Evolutionary conservation across 73 alveolate species (phyloP).

Genomic region (Paramecium caudatum): DNA sequence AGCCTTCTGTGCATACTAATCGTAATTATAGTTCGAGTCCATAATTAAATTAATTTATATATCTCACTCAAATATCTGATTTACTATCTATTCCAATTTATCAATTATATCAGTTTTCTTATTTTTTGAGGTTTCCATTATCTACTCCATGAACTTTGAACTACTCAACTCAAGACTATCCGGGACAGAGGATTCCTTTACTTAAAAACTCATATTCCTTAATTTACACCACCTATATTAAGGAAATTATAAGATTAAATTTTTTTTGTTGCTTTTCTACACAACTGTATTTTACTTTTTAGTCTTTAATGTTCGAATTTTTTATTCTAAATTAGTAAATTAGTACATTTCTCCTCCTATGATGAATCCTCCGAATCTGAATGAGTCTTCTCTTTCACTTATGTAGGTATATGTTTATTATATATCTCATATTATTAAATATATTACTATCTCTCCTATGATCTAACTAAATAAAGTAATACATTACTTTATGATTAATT

Average conservation of each 20-base stretch:
- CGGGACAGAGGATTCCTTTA: no score
- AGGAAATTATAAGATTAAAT: not conserved
- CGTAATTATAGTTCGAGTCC: slow-evolving; percentile 59
- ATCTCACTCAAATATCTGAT: not conserved
- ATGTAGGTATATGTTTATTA: not conserved
- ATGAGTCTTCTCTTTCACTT: not conserved
- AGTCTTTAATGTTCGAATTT: not conserved
- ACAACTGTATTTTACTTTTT: not conserved
- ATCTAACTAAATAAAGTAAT: slow-evolving; percentile 13
- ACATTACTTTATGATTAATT: not conserved
- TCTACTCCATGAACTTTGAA: not conserved
- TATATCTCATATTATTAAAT: not conserved
- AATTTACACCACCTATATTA: not conserved
- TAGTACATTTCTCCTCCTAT: not conserved
- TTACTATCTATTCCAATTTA: not conserved
- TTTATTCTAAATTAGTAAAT: no score
- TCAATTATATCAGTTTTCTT: not conserved
- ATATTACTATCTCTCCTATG: slow-evolving; percentile 42
- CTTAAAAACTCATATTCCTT: not conserved
- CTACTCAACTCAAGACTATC: slow-evolving; percentile 2
- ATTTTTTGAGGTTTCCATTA: not conserved
- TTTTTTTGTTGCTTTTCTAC: not conserved
- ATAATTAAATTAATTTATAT: slow-evolving; percentile 30
- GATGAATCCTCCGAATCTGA: not conserved
- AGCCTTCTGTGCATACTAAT: slow-evolving; percentile 47